Conservation (phyloP, 1,139 yeast genomes). For the Saccharomyces hybrid region DNA sequence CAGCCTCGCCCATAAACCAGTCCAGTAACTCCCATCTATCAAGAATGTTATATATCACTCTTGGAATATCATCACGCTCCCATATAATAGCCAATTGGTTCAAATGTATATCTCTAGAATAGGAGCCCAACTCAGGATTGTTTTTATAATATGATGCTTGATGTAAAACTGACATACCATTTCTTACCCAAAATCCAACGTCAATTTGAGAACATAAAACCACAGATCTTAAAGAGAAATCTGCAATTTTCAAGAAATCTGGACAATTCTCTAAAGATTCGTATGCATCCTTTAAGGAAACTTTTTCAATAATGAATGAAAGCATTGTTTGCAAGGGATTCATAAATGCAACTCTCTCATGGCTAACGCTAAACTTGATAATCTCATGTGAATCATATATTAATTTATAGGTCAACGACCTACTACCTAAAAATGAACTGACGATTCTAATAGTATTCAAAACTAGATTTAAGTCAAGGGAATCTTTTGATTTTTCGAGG, state of each 20-base stretch:
- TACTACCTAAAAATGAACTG: constrained; percentile 27
- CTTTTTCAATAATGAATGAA: constrained; percentile 28
- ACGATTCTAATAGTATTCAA: constrained; percentile 36
- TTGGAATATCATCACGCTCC: constrained; percentile 37
- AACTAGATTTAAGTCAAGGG: constrained; percentile 19
- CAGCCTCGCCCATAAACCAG: constrained; percentile 43
- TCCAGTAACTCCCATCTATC: constrained; percentile 54
- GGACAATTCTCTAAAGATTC: constrained; percentile 12
- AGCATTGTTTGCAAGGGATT: constrained; percentile 52
- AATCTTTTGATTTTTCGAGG: constrained; percentile 24
- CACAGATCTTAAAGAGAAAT: constrained; percentile 50
- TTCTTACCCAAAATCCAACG: constrained; percentile 58
- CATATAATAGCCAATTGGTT: constrained; percentile 47
- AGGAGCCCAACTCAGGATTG: constrained; percentile 29
- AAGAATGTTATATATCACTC: constrained; percentile 42
- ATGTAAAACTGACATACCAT: constrained; percentile 48
- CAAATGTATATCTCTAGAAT: constrained; percentile 50
- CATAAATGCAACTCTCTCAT: constrained; percentile 45
- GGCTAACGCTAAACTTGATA: constrained; percentile 40
- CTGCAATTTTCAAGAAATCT: constrained; percentile 43
- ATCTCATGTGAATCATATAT: constrained; percentile 24
- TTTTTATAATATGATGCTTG: constrained; percentile 38
- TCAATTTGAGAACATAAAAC: constrained; percentile 51
- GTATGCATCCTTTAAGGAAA: constrained; percentile 20
- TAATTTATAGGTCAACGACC: constrained; percentile 22